Base-by-base conservation (phyloP, 805 yeast species). In the Kuraishia borneana region DNA sequence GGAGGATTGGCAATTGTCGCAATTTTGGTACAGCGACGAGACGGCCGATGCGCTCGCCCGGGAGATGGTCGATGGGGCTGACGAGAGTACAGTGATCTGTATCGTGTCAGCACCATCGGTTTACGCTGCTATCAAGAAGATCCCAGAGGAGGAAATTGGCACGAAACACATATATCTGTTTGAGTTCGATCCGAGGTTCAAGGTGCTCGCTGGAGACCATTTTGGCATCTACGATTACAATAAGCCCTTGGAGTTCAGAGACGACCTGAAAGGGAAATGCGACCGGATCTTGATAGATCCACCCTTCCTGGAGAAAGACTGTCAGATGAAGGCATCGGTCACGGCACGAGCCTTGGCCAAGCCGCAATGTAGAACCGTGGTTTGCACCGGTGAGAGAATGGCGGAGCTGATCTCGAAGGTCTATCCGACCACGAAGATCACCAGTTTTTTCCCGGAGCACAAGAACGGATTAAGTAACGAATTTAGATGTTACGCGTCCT, bases 1-100 rank as follows among this genome's bases (percentile, higher is more conserved):
- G 49, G 96, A 87, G 55, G 95, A 87, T 56, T 87, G 96, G 96
- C 92, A 84, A 49, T 63, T 88, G 26, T 84, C 95, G 1, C 96
- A 87, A 54, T 87, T 87, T 58, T 87, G 96, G 36, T 87, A 84
- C 50, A 60, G 68, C 37, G 88, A 84, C 39, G 56, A 61, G 3
- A 87, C 96, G 1, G 87, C 95, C 0, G 68, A 65, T 34, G 49
- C 57, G 1, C 53, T 84, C 14, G 92, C 84, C 1, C 70, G 69
- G 39, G 92, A 83, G 6, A 60, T 85, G 28, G 54, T 85, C 10
- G 83, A 77, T 23, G 92, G 84, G 6, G 92, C 94, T 1, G 81
- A 77, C 43, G 68, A 67, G 35, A 65, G 70, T 26, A 82, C 94
- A 0, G 76, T 74, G 1, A 67, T 87, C 30, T 83, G 81, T 33